phyloP scores from a whole-genome alignment of 129 eudicot genomes.

The Sambucus nigra region DNA sequence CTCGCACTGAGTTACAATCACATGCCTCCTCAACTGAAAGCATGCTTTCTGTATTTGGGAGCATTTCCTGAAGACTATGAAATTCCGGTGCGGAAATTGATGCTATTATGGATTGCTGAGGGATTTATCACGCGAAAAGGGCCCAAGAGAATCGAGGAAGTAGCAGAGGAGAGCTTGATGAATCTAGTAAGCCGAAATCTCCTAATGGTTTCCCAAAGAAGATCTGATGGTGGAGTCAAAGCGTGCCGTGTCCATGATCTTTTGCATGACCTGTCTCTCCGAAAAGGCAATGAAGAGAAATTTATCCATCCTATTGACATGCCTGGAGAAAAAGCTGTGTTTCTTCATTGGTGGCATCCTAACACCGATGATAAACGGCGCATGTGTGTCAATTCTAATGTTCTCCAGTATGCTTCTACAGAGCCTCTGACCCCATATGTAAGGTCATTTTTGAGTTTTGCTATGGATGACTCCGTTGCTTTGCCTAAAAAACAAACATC shows the following conservation, averaged over 20 bases:
- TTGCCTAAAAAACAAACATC: neutral
- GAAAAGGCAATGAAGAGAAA: conserved; percentile 17
- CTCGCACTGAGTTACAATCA: conserved; percentile 29
- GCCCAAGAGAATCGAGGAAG: conserved; percentile 17
- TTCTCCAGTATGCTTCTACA: no score
- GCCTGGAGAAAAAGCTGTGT: no score
- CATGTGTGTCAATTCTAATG: no score
- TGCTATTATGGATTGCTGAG: conserved; percentile 30
- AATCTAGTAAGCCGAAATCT: conserved; percentile 30
- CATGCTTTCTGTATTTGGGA: conserved; percentile 39
- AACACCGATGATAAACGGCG: no score
- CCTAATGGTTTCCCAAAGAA: conserved; percentile 12
- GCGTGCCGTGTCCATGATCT: conserved; percentile 34
- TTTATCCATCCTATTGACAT: conserved; percentile 4
- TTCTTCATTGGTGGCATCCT: no score
- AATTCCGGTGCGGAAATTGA: conserved; percentile 19
- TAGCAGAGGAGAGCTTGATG: conserved; percentile 23
- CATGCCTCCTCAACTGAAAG: conserved; percentile 28
- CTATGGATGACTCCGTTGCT: neutral
- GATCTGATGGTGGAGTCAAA: conserved; percentile 20
- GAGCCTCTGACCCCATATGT: no score
- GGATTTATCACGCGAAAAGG: conserved; percentile 17
- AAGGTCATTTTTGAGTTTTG: no score
- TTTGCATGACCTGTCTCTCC: conserved; percentile 26
- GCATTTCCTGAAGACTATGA: conserved; percentile 27